These are phyloP conservation scores for Leccinum broughii DNA, from an alignment of 768 basidiomycete genomes.

Conservation along the genomic window DNA sequence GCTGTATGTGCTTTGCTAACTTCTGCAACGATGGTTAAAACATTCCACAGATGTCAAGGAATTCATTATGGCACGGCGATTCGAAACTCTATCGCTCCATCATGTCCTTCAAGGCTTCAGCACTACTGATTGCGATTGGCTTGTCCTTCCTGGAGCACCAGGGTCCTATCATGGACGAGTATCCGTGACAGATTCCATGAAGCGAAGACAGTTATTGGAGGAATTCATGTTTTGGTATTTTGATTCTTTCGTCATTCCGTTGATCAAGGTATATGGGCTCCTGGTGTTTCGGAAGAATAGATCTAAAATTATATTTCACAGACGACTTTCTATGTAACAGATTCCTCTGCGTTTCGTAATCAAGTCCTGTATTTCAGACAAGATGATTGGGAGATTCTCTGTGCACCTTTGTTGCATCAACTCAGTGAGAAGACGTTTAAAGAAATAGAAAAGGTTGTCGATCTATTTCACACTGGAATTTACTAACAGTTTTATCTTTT, in stretches of 20 bases:
- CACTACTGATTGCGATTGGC: constrained; percentile 78
- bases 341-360: constrained; percentile 83
- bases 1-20: constrained; percentile 43
- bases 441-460: constrained; percentile 61
- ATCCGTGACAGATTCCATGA: constrained; percentile 65
- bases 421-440: constrained; percentile 71
- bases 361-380: constrained; percentile 89
- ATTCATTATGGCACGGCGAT: constrained; percentile 73
- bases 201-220: constrained; percentile 77
- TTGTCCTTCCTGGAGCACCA: constrained; percentile 45
- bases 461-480: neutral
- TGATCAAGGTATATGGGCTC: constrained; percentile 63
- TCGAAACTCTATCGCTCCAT: constrained; percentile 82
- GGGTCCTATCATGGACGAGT: constrained; percentile 48
- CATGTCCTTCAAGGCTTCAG: constrained; percentile 73
- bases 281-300: neutral
- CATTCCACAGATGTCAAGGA: constrained; percentile 59
- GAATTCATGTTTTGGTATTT: constrained; percentile 97
- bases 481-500: constrained; percentile 2
- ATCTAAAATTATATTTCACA: constrained; percentile 29
- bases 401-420: constrained; percentile 76
- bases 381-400: constrained; percentile 86
- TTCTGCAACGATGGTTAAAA: neutral
- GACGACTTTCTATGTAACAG: constrained; percentile 94
- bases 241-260: constrained; percentile 75